Conservation (phyloP, 2,329 filamentous ascomycete genomes). For the Trichoderma hamatum region DNA sequence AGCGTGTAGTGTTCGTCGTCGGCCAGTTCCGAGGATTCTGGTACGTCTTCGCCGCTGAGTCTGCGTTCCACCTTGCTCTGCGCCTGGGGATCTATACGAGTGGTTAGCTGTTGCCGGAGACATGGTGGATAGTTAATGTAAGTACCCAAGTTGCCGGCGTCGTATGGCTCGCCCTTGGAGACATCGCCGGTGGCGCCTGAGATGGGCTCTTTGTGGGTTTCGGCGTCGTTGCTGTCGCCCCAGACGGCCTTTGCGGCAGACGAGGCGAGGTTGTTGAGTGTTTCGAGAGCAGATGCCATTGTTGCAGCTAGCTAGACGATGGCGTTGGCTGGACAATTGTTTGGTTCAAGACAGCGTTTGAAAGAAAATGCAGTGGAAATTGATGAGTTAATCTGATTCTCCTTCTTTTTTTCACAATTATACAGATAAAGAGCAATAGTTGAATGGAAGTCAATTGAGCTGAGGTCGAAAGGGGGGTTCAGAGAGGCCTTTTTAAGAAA, state of each 20-base stretch:
- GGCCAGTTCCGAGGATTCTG: neutral
- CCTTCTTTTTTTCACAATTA: neutral
- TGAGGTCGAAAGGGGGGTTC: neutral
- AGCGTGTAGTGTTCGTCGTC: neutral
- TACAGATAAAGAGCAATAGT: neutral
- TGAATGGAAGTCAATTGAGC: neutral
- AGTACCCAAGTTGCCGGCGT: conserved; percentile 72
- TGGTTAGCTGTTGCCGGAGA: neutral
- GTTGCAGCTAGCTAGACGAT: neutral
- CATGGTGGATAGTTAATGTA: neutral
- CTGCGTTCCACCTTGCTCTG: conserved; percentile 26
- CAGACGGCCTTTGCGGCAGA: conserved; percentile 49
- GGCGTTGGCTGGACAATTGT: neutral
- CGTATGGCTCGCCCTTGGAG: conserved; percentile 71
- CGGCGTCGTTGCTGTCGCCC: conserved; percentile 44
- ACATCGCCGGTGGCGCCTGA: conserved; percentile 72
- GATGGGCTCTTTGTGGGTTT: conserved; percentile 63
- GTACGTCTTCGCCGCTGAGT: conserved; percentile 1
- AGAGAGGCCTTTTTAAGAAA: conserved; percentile 5
- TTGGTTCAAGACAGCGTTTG: neutral
- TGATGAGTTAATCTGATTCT: too few relatives aligned
- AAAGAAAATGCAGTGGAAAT: neutral
- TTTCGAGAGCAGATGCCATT: conserved; percentile 58
- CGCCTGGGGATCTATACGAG: neutral
- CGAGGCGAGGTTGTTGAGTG: conserved; percentile 58